phyloP scores from a whole-genome alignment of 371 early-diverging fungal genomes.

The Mucor saturninus region DNA sequence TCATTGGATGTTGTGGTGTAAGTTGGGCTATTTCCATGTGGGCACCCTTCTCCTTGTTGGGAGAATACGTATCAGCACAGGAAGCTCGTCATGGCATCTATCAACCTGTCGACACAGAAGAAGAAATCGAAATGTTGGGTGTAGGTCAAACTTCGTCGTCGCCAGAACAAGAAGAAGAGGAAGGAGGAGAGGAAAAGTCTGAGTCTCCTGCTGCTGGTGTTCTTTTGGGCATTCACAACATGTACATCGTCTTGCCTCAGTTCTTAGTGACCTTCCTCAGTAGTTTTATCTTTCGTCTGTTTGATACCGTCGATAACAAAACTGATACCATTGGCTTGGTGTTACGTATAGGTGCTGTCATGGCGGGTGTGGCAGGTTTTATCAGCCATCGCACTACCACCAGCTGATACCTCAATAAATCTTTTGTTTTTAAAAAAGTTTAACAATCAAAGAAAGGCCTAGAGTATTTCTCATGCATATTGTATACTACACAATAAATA shows the following conservation, averaged over 20 bases:
- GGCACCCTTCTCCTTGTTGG: conserved; percentile 92
- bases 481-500: too few species aligned
- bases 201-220: conserved; percentile 70
- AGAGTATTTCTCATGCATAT: too few species aligned
- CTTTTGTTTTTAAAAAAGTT: too few species aligned
- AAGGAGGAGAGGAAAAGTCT: background rate
- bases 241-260: conserved; percentile 93
- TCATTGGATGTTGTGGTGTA: conserved; percentile 80
- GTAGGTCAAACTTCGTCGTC: background rate
- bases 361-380: conserved; percentile 65
- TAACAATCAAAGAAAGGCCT: too few species aligned
- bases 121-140: conserved; percentile 27
- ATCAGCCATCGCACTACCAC: conserved; percentile 24
- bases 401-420: background rate
- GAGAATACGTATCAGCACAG: conserved; percentile 74
- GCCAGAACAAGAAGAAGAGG: background rate
- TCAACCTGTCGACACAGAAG: conserved; percentile 32
- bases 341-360: conserved; percentile 64
- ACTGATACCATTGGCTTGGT: conserved; percentile 66
- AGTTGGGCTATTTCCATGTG: conserved; percentile 91
- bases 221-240: conserved; percentile 92
- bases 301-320: conserved; percentile 35
- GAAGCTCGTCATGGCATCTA: conserved; percentile 33
- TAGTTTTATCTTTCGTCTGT: conserved; percentile 74
- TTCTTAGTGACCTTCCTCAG: conserved; percentile 79